Percentiles rank a stretch among this genome's conserved stretches.
These are phyloP conservation scores for Ophioceras dolichostomum DNA, from an alignment of 2,329 filamentous ascomycete genomes.

Conservation along the genomic window DNA sequence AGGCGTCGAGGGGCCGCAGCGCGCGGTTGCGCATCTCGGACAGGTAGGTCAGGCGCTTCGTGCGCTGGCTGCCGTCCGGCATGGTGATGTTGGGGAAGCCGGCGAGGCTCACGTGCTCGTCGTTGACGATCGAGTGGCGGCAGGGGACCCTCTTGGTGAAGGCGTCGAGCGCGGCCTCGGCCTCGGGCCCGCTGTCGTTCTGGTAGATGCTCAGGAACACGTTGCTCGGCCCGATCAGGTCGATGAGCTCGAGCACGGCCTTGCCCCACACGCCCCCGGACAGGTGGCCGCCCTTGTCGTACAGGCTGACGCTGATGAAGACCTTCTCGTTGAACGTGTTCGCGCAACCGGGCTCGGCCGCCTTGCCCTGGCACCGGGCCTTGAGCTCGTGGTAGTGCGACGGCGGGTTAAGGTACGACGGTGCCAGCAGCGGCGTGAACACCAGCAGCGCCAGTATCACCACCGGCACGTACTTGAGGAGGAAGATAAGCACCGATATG, in stretches of 20 bases:
- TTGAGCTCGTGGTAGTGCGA: conserved; percentile 22
- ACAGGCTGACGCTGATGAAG: conserved; percentile 63
- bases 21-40: conserved; percentile 63
- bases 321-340: conserved; percentile 45
- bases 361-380: conserved; percentile 15
- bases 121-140: conserved; percentile 41
- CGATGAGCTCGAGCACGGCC: conserved; percentile 46
- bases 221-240: conserved; percentile 54
- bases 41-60: conserved; percentile 63
- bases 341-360: conserved; percentile 19
- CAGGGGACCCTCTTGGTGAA: conserved; percentile 35
- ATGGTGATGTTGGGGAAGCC: conserved; percentile 46
- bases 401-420: conserved; percentile 28
- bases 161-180: conserved; percentile 37
- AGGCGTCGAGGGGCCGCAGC: conserved; percentile 45
- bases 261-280: conserved; percentile 52
- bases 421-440: conserved; percentile 20
- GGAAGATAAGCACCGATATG: background rate
- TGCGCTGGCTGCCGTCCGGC: conserved; percentile 47
- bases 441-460: conserved; percentile 36
- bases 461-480: conserved; percentile 19
- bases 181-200: conserved; percentile 50
- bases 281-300: conserved; percentile 48
- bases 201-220: conserved; percentile 65
- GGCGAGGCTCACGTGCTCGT: conserved; percentile 43